Evolutionary conservation across 805 yeast species (phyloP), one percentile per base, ranked within the genome.

Genomic region (Pichia nanzhaoensis): DNA sequence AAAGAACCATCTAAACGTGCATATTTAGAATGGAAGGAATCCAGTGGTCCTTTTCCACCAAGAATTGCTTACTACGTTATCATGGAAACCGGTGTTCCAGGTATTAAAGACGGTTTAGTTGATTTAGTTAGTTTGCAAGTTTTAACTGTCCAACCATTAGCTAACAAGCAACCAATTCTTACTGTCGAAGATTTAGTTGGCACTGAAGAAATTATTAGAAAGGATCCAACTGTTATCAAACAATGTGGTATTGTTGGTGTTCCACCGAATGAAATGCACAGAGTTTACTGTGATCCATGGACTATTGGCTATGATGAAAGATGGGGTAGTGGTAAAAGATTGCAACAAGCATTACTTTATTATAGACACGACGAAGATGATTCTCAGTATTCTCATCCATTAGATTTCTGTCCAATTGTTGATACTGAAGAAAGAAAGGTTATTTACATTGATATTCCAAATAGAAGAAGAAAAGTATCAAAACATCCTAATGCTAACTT

Each of bases 381-480:
- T 63, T 81, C 88, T 37, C 69, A 65, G 48, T 70, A 70, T 55
- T 76, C 84, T 22, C 84, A 78, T 61, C 90, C 93, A 24, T 73
- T 84, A 56, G 91, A 84, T 63, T 84, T 84, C 70, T 78, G 89
- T 55, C 93, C 93, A 49, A 82, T 84, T 59, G 81, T 84, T 50
- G 93, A 84, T 64, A 79, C 83, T 66, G 82, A 80, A 63, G 75
- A 73, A 46, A 69, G 69, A 44, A 78, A 83, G 62, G 86, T 84
- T 48, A 75, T 84, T 53, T 82, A 64, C 62, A 82, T 84, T 54
- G 93, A 84, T 65, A 77, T 84, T 56, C 91, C 91, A 46, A 70
- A 76, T 55, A 72, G 82, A 55, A 79, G 93, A 70, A 75, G 88
- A 65, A 80, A 82, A 57, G 72, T 84, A 14, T 77, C 84, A 41